A percentile compares a stretch with the other conserved stretches of the same genome.
phyloP scores from a whole-genome alignment of 2,329 filamentous ascomycete genomes.

The Phoma sp. region DNA sequence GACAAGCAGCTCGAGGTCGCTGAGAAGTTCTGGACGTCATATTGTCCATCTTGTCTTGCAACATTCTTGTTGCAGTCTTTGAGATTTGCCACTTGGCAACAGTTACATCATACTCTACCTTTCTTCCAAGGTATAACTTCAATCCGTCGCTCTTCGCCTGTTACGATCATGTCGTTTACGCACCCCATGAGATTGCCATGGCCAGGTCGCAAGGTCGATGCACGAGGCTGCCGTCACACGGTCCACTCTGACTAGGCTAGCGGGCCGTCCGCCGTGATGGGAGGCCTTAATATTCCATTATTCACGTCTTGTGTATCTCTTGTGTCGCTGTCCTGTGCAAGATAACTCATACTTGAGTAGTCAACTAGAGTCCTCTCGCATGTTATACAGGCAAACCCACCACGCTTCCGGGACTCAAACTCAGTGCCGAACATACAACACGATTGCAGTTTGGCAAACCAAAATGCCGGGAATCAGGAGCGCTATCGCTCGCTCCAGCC shows the following conservation, averaged over 20 bases:
- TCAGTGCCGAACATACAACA: slow-evolving; percentile 9
- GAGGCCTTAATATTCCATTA: background rate
- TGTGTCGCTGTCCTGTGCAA: background rate
- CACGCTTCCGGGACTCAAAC: background rate
- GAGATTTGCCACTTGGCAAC: background rate
- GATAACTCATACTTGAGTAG: background rate
- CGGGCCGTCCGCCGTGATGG: slow-evolving; percentile 26
- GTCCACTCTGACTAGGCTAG: slow-evolving; percentile 31
- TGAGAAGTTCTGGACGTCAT: too few relatives aligned
- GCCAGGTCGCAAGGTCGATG: slow-evolving; percentile 15
- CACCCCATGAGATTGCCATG: slow-evolving; percentile 5
- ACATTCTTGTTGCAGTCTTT: background rate
- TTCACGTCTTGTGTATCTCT: background rate
- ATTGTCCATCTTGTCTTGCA: slow-evolving; percentile 7
- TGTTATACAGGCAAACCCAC: background rate
- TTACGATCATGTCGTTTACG: slow-evolving; percentile 1
- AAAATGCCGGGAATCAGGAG: slow-evolving; percentile 14
- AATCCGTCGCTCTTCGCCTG: slow-evolving; percentile 8
- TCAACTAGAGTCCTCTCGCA: background rate
- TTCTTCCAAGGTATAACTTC: slow-evolving; percentile 4
- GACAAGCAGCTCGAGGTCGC: too few relatives aligned
- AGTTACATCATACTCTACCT: slow-evolving; percentile 9
- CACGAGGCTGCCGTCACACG: slow-evolving; percentile 22
- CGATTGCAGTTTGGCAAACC: slow-evolving; percentile 14
- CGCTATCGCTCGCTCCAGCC: slow-evolving; percentile 9